A percentile compares a stretch with the other conserved stretches of the same genome.
phyloP scores from a whole-genome alignment of 495 filamentous ascomycete genomes.

The Xylaria cubensis region DNA sequence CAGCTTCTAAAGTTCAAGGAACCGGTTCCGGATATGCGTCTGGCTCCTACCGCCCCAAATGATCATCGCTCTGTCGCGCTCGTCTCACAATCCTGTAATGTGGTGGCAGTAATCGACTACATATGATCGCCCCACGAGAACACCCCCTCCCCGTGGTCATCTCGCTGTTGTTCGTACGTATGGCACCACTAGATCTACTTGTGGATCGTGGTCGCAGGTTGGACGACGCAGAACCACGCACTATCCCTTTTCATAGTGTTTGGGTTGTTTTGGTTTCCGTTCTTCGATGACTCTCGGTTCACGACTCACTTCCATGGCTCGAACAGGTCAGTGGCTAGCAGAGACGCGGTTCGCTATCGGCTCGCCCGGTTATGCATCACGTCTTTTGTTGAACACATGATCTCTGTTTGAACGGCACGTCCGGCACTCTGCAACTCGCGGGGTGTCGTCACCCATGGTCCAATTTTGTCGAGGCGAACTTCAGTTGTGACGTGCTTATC shows the following conservation, averaged over 20 bases:
- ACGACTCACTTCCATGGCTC: conserved; percentile 44
- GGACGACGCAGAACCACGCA: conserved; percentile 33
- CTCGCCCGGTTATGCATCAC: conserved; percentile 25
- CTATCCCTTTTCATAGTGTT: conserved; percentile 43
- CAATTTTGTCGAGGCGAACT: conserved; percentile 35
- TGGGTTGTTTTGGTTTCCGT: conserved; percentile 46
- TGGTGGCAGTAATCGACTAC: conserved; percentile 33
- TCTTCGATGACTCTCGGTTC: conserved; percentile 46
- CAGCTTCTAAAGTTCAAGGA: conserved; percentile 86
- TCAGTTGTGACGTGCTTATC: not conserved
- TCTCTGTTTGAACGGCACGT: conserved; percentile 45
- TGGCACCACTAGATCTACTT: conserved; percentile 33
- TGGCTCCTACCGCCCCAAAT: conserved; percentile 77
- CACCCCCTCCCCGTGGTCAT: conserved; percentile 34
- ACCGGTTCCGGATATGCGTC: conserved; percentile 65
- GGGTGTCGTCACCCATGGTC: conserved; percentile 37
- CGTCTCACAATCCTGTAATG: conserved; percentile 33
- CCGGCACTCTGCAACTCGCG: conserved; percentile 34
- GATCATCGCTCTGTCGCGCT: conserved; percentile 42
- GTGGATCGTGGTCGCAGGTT: conserved; percentile 36
- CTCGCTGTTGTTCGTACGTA: conserved; percentile 32
- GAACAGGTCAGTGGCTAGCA: conserved; percentile 32
- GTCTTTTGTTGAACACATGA: conserved; percentile 28
- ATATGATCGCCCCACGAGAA: conserved; percentile 33
- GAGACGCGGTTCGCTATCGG: conserved; percentile 34